A percentile compares a stretch with the other conserved stretches of the same genome.
Conservation (phyloP, 192 early-diverging fungal species). For the Backusella parvicylindrica region DNA sequence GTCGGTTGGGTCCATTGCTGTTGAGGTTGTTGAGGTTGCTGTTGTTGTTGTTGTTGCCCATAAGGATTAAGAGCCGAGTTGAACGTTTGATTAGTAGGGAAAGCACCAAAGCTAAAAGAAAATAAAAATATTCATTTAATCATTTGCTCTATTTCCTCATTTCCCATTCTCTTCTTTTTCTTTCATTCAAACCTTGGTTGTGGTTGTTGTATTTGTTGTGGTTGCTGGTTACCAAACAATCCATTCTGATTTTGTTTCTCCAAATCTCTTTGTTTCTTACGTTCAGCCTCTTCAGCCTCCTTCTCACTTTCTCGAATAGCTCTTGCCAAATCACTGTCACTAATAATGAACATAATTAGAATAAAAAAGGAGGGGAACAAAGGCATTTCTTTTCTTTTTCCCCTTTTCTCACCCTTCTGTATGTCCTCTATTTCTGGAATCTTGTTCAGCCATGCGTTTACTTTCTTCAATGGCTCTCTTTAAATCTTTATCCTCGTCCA, state of each 20-base stretch:
- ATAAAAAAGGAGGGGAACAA: background rate
- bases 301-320: slow-evolving; percentile 27
- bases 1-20: slow-evolving; percentile 2
- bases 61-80: slow-evolving; percentile 20
- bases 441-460: slow-evolving; percentile 55
- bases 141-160: background rate
- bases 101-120: background rate
- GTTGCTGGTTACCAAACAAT: background rate
- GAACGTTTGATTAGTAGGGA: slow-evolving; percentile 10
- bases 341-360: background rate
- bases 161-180: too few species aligned
- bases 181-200: background rate
- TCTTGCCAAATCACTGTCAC: slow-evolving; percentile 20
- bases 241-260: slow-evolving; percentile 6
- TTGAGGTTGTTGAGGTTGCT: background rate
- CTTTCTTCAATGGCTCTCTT: slow-evolving; percentile 83
- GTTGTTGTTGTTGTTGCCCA: slow-evolving; percentile 12
- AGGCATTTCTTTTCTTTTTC: background rate
- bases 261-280: slow-evolving; percentile 1
- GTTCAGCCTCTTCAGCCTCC: slow-evolving; percentile 29
- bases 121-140: background rate
- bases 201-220: background rate
- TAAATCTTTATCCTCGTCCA: slow-evolving; percentile 80
- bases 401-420: background rate
- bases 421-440: slow-evolving; percentile 22